Base-by-base conservation (phyloP, 805 yeast species). In the Schizosaccharomyces osmophilus region DNA sequence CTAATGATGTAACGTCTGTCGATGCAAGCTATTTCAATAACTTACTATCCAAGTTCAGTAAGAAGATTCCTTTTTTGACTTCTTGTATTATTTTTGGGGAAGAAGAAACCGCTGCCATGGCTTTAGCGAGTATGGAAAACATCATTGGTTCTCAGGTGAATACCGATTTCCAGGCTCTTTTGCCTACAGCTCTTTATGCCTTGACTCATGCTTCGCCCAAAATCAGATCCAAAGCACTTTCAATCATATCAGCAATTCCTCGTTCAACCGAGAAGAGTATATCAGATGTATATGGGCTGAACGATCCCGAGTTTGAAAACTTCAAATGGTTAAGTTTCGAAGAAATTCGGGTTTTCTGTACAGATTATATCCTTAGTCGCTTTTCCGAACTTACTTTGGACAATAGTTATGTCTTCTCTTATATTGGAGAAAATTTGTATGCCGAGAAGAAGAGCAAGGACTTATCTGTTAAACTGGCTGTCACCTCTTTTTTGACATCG, bases 401-500 rank as follows among this genome's bases (percentile, higher is more conserved):
- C 65, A 71, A 71, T 42, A 69, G 73, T 31, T 81, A 79, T 66
- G 69, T 80, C 63, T 55, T 41, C 32, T 19, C 60, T 31, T 41
- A 62, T 24, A 42, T 64, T 1, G 48, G 55, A 55, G 70, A 69
- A 45, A 63, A 66, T 42, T 62, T 65, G 19, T 69, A 69, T 42
- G 67, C 65, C 22, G 67, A 64, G 42, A 64, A 57, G 32, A 64
- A 60, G 62, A 62, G 59, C 60, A 62, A 65, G 42, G 65, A 65
- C 31, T 9, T 31, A 4, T 58, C 51, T 15, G 26, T 59, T 29
- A 66, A 64, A 60, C 77, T 79, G 62, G 72, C 83, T 5, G 74
- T 78, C 57, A 70, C 82, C 61, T 78, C 88, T 0, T 85, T 82
- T 65, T 75, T 87, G 67, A 79, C 84, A 22, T 81, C 83, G 62